Evolutionary conservation across 768 basidiomycete genomes (phyloP).

Genomic region (Trametes cinnabarina): DNA sequence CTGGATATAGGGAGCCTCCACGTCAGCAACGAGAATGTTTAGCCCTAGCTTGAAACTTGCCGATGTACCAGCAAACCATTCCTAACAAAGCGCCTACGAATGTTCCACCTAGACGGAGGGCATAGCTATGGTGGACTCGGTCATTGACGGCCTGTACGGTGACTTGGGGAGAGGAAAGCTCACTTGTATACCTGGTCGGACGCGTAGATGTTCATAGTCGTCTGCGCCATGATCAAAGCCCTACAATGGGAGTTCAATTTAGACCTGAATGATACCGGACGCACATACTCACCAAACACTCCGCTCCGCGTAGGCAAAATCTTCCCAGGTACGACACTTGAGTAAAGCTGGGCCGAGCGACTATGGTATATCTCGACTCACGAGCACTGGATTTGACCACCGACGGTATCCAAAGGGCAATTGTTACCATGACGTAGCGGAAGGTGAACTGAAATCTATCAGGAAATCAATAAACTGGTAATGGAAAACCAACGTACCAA

Average conservation of each 20-base stretch:
- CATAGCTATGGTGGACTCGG: conserved; percentile 30
- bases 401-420: conserved; percentile 52
- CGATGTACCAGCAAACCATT: conserved; percentile 51
- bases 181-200: conserved; percentile 57
- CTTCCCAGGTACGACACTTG: conserved; percentile 21
- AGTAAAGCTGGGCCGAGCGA: background rate
- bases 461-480: background rate
- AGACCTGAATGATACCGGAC: no score
- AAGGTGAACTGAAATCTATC: conserved; percentile 42
- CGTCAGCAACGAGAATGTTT: no score
- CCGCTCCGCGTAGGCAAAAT: conserved; percentile 43
- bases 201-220: conserved; percentile 52
- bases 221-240: conserved; percentile 63
- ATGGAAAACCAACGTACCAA: conserved; percentile 27
- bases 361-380: conserved; percentile 25
- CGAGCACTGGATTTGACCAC: conserved; percentile 42
- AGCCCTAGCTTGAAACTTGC: conserved; percentile 19
- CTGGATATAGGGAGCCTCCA: no score
- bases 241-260: no score
- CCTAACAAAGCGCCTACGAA: conserved; percentile 47
- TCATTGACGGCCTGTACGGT: background rate
- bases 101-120: conserved; percentile 47
- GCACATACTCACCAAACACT: conserved; percentile 41
- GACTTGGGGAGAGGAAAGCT: conserved; percentile 10
- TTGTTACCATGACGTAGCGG: conserved; percentile 46